Conservation (phyloP, 805 yeast genomes). For the Spathaspora gorwiae region DNA sequence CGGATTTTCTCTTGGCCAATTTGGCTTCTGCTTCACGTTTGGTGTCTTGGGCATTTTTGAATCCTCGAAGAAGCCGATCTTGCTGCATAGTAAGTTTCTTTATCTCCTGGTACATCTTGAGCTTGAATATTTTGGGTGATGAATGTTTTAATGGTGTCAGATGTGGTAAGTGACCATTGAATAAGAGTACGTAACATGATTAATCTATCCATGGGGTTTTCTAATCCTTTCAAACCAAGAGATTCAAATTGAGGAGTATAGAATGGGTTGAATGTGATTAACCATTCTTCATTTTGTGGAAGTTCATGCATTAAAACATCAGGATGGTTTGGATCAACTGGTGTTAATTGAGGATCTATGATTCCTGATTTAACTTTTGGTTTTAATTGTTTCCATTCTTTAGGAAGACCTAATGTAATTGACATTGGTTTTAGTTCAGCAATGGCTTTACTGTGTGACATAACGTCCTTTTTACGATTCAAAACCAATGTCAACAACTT, state of each 20-base stretch:
- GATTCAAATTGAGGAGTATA: slow-evolving; percentile 23
- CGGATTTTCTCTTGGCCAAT: slow-evolving; percentile 21
- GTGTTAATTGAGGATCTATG: not conserved
- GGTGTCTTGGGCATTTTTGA: slow-evolving; percentile 24
- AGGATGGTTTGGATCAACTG: slow-evolving; percentile 23
- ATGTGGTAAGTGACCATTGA: slow-evolving; percentile 32
- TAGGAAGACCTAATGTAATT: slow-evolving; percentile 29
- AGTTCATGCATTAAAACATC: slow-evolving; percentile 12
- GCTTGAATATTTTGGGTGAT: slow-evolving; percentile 19
- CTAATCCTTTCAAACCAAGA: slow-evolving; percentile 28
- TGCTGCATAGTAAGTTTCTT: slow-evolving; percentile 33
- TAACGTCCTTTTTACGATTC: slow-evolving; percentile 31
- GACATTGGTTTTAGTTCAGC: slow-evolving; percentile 28
- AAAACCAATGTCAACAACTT: slow-evolving; percentile 30
- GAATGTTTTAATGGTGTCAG: slow-evolving; percentile 23
- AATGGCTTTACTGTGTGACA: slow-evolving; percentile 25
- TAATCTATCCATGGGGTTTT: slow-evolving; percentile 29
- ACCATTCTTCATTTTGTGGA: slow-evolving; percentile 11
- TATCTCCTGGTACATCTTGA: slow-evolving; percentile 37
- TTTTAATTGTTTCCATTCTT: slow-evolving; percentile 30
- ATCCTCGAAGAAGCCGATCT: slow-evolving; percentile 34
- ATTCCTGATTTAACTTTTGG: not conserved
- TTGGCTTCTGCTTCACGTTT: slow-evolving; percentile 29
- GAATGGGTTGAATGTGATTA: slow-evolving; percentile 17
- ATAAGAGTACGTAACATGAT: slow-evolving; percentile 31